Conservation (phyloP, 2,329 filamentous ascomycete genomes). For the Metarhizium album region DNA sequence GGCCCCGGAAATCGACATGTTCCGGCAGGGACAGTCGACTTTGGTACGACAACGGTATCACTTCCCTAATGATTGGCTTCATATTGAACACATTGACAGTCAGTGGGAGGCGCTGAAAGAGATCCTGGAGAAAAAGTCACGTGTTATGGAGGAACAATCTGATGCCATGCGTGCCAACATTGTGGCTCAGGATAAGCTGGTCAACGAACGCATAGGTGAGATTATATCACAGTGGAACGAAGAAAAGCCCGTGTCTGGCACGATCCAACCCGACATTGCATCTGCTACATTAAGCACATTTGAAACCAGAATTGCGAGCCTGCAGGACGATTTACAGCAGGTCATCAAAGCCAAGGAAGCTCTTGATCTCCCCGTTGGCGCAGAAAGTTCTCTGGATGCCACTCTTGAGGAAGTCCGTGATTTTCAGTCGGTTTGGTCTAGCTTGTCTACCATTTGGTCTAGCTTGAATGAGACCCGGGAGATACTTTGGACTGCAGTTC, state of each 20-base stretch:
- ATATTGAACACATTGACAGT: slow-evolving; percentile 90
- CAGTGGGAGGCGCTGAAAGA: slow-evolving; percentile 94
- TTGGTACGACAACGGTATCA: slow-evolving; percentile 87
- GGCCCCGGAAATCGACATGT: slow-evolving; percentile 92
- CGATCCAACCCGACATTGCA: slow-evolving; percentile 80
- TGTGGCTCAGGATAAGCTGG: slow-evolving; percentile 80
- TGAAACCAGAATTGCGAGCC: slow-evolving; percentile 70
- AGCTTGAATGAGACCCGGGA: slow-evolving; percentile 90
- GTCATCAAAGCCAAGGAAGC: slow-evolving; percentile 96
- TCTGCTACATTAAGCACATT: slow-evolving; percentile 74
- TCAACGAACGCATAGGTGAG: slow-evolving; percentile 78
- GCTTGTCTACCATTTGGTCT: slow-evolving; percentile 90
- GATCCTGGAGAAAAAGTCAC: slow-evolving; percentile 80
- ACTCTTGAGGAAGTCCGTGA: slow-evolving; percentile 95
- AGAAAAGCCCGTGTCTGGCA: slow-evolving; percentile 92
- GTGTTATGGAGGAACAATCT: slow-evolving; percentile 92
- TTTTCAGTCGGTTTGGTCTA: slow-evolving; percentile 98
- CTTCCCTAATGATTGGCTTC: slow-evolving; percentile 86
- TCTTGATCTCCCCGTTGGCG: slow-evolving; percentile 71
- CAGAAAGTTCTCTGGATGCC: slow-evolving; percentile 70
- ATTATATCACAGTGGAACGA: slow-evolving; percentile 85
- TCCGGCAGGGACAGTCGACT: slow-evolving; percentile 90
- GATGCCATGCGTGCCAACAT: slow-evolving; percentile 95
- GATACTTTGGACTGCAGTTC: slow-evolving; percentile 86
- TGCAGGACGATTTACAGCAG: slow-evolving; percentile 85